Evolutionary conservation across 2,329 filamentous ascomycete genomes (phyloP), one percentile per base, ranked within the genome.

Genomic region (Cladosporium sphaerospermum): DNA sequence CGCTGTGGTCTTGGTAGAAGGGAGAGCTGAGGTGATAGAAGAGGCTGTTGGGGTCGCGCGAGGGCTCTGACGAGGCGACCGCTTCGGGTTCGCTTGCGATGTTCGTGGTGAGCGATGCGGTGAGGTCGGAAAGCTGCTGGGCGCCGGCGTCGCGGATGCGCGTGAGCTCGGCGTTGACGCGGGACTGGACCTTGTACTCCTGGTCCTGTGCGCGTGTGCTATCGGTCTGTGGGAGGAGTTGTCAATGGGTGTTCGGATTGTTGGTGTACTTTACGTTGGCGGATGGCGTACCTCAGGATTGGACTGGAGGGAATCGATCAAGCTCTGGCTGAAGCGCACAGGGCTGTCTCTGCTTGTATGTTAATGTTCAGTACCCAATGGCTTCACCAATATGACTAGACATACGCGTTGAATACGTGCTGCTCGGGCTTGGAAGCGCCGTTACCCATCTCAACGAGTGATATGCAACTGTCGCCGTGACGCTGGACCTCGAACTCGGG

Each of bases 181-280:
- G 91, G 68, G 82, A 76, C 76, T 96, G 91, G 71, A 96, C 85
- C 64, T 92, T 86, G 59, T 93, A 83, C 75, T 97, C 92, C 70
- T 89, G 76, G 66, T 85, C 78, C 73, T 88, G 88, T 64, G 86
- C 80, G 68, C 92, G 90, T 60, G 89, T 91, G 56, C 85, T 83
- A 75, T 97, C 91, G 73, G 87, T 92, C 92, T 97, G 68, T 55
- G 31, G 48, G 18, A 44, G 10, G 9, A 34, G 14, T 45, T 23
- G 34, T 37, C 36, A 32, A 34, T 19, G 13, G 13, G 42, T 40
- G 39, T 44, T 19, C 43, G 31, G 3, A 31, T 48, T 10, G 33
- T 28, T 52, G 23, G 39, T 19, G 45, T 14, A 2, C 2, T 23
- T 13, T 23, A 28, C n/a, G 34, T 10, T 42, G n/a, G 32, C 9